phyloP scores from a whole-genome alignment of 2,329 filamentous ascomycete species.

The Phialophora expanda region DNA sequence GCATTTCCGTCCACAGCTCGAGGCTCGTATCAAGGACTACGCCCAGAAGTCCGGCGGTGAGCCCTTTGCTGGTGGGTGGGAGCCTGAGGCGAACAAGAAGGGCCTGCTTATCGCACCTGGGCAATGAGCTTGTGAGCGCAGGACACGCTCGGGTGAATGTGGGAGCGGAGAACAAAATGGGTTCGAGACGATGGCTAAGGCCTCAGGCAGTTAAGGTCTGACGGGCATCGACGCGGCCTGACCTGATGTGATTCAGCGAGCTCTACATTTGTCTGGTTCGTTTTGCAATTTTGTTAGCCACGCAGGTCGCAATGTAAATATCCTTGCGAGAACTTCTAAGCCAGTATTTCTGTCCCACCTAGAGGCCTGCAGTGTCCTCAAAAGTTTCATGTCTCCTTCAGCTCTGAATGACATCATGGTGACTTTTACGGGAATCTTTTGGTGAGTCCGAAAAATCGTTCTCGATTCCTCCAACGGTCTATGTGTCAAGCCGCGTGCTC shows the following conservation, averaged over 20 bases:
- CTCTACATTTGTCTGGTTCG: neutral
- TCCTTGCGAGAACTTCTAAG: neutral
- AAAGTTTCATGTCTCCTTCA: neutral
- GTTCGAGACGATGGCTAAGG: neutral
- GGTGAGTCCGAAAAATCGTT: neutral
- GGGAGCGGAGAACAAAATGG: neutral
- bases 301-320: neutral
- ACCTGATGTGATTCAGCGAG: neutral
- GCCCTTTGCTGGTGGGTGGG: constrained; percentile 86
- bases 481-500: neutral
- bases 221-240: neutral
- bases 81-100: constrained; percentile 72
- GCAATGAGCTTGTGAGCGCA: constrained; percentile 60
- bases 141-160: neutral
- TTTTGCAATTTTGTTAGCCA: neutral
- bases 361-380: neutral
- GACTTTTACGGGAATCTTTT: neutral
- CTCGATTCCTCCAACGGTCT: neutral
- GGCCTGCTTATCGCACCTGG: constrained; percentile 87
- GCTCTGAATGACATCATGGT: neutral
- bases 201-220: neutral
- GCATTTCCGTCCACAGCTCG: constrained; percentile 95
- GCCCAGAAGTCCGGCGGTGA: constrained; percentile 71
- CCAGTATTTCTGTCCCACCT: neutral
- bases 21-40: constrained; percentile 85